Conservation (phyloP, 495 filamentous ascomycete genomes). For the Penicillium soppii region DNA sequence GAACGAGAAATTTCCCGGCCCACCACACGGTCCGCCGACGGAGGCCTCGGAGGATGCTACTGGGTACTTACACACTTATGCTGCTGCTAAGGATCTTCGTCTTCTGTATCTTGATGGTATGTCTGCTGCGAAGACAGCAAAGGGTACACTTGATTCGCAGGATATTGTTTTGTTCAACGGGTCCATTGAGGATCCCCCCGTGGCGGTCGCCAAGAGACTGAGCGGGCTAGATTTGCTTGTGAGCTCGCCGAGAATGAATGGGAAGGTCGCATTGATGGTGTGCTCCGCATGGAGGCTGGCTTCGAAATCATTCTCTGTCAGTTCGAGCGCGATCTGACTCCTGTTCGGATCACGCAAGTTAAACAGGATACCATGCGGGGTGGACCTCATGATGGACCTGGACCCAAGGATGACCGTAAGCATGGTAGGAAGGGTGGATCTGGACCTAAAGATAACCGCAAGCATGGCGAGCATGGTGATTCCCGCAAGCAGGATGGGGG, state of each 20-base stretch:
- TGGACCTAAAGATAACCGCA: no score
- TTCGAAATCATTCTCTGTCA: conserved; percentile 71
- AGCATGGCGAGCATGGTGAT: background rate
- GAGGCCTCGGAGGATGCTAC: conserved; percentile 10
- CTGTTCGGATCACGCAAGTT: conserved; percentile 27
- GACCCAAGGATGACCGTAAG: conserved; percentile 2
- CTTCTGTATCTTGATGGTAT: conserved; percentile 64
- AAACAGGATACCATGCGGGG: conserved; percentile 6
- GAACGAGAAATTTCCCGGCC: background rate
- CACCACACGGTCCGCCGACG: background rate
- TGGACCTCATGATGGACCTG: background rate
- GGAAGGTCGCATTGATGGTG: conserved; percentile 54
- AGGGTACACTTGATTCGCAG: conserved; percentile 62
- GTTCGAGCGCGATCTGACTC: conserved; percentile 46
- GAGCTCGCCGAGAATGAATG: conserved; percentile 43
- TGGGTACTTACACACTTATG: conserved; percentile 60
- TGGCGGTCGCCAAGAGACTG: conserved; percentile 35
- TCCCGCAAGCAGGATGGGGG: background rate
- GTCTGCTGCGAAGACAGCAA: conserved; percentile 55
- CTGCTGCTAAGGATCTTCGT: conserved; percentile 45
- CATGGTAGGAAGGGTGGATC: no score
- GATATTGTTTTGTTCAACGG: conserved; percentile 50
- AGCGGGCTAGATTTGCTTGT: conserved; percentile 52
- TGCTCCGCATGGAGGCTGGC: conserved; percentile 67
- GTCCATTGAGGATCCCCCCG: conserved; percentile 7